Evolutionary conservation across 148 eudicot genomes (phyloP), one percentile per base, ranked within the genome.

Genomic region (Pouteria glomerata): DNA sequence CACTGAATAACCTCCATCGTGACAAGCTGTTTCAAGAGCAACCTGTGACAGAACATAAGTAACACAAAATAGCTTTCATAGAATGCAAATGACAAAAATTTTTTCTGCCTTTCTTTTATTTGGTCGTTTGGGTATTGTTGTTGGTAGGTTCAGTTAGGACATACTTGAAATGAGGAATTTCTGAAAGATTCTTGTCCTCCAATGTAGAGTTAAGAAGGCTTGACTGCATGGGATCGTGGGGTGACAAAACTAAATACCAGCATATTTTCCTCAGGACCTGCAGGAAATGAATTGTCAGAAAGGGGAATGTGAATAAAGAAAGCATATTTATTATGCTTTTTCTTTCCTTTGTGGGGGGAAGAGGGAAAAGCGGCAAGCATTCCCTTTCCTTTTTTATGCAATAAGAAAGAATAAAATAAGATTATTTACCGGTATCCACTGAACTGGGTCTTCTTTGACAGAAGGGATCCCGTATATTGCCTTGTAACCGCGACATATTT

Each of bases 191-290:
- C 72, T 87, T 94, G 63, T 94, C 98, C 86, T 91, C 97, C 85
- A 94, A 78, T 23, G 96, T 91, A 71, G 96, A 85, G 81, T 91
- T 89, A 15, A 91, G 82, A 82, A 94, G 96, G 74, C 98, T 94
- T 33, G 97, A 91, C 79, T 94, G 98, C 98, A 94, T 94, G 11
- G 98, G 91, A 81, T 89, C 97, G 68, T 89, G 88, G 14, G 96
- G 97, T 66, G 98, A 77, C 79, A 94, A 76, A 33, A 87, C 93
- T 79, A 94, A 72, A 68, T 89, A 89, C 97, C 98, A 91, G 81
- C 98, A 94, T 53, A 91, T 88, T 84, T 94, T 94, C 81, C 98
- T 83, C 73, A 91, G 76, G 47, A 89, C 83, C 98, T 94, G 74
- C 75, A 79, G 0, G 39, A 39, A 45, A 62, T 30, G 19, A 27